These are phyloP conservation scores for Haplographium delicatum DNA, from an alignment of 495 filamentous ascomycete species.

Conservation along the genomic window DNA sequence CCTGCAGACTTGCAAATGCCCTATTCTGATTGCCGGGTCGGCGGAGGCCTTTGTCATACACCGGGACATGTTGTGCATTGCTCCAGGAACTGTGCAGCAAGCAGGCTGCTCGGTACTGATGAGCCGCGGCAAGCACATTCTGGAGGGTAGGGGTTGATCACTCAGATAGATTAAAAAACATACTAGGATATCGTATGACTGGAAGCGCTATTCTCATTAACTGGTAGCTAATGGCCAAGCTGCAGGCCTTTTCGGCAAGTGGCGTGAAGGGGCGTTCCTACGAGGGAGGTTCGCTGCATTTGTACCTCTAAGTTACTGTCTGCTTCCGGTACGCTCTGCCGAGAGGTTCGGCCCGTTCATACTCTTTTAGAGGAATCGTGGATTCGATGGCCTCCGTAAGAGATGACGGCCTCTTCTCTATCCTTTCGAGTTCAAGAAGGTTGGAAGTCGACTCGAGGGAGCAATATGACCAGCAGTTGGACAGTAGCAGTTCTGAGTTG, in stretches of 20 bases:
- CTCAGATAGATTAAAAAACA: slow-evolving; percentile 25
- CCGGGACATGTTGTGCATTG: slow-evolving; percentile 27
- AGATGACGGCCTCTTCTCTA: too few relatives aligned
- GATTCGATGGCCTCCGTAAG: slow-evolving; percentile 2
- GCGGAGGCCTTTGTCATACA: slow-evolving; percentile 17
- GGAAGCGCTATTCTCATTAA: background rate
- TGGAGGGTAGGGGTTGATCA: slow-evolving; percentile 7
- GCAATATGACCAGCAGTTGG: background rate
- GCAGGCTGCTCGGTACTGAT: slow-evolving; percentile 24
- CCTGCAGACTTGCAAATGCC: slow-evolving; percentile 1
- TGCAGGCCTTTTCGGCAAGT: slow-evolving; percentile 16
- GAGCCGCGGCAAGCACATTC: slow-evolving; percentile 14
- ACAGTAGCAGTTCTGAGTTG: background rate
- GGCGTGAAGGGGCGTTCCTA: slow-evolving; percentile 21
- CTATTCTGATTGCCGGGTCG: slow-evolving; percentile 11
- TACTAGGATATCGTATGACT: slow-evolving; percentile 20
- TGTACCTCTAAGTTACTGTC: slow-evolving; percentile 17
- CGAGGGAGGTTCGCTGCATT: slow-evolving; percentile 22
- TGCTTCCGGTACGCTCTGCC: slow-evolving; percentile 18
- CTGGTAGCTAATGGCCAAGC: background rate
- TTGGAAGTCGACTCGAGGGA: background rate
- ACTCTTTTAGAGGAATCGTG: too few relatives aligned
- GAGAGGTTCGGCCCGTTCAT: slow-evolving; percentile 22
- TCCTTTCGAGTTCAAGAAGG: background rate
- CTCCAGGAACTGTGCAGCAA: slow-evolving; percentile 16